phyloP scores from a whole-genome alignment of 495 filamentous ascomycete species.

The Trypethelium eluteriae region DNA sequence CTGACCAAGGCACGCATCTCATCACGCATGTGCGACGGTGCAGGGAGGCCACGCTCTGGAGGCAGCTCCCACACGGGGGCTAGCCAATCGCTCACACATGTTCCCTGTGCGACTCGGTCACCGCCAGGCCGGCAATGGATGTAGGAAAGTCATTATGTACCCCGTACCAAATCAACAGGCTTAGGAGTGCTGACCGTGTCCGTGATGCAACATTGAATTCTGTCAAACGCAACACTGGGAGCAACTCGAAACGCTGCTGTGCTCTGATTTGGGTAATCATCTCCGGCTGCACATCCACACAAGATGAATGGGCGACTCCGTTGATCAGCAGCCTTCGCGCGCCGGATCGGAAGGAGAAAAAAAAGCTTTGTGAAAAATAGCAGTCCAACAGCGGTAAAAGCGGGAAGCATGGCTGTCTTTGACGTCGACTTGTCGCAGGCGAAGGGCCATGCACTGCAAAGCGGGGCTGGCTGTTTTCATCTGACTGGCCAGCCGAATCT shows the following conservation, averaged over 20 bases:
- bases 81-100: neutral
- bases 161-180: neutral
- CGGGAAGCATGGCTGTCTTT: conserved; percentile 2
- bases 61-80: neutral
- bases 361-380: neutral
- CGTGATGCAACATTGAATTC: neutral
- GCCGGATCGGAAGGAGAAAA: neutral
- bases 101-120: conserved; percentile 4
- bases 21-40: neutral
- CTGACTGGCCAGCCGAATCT: conserved; percentile 1
- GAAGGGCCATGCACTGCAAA: neutral
- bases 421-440: neutral
- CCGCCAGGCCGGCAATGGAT: neutral
- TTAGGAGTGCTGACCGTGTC: neutral
- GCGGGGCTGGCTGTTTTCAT: neutral
- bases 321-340: neutral
- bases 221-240: conserved; percentile 5
- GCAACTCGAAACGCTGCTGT: neutral
- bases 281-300: conserved; percentile 9
- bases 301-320: neutral
- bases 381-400: neutral
- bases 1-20: conserved; percentile 5
- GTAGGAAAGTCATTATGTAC: neutral
- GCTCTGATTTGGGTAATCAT: neutral
- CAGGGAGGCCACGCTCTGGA: conserved; percentile 9